Conservation (phyloP, 495 filamentous ascomycete genomes). For the Daldinia bambusicola region DNA sequence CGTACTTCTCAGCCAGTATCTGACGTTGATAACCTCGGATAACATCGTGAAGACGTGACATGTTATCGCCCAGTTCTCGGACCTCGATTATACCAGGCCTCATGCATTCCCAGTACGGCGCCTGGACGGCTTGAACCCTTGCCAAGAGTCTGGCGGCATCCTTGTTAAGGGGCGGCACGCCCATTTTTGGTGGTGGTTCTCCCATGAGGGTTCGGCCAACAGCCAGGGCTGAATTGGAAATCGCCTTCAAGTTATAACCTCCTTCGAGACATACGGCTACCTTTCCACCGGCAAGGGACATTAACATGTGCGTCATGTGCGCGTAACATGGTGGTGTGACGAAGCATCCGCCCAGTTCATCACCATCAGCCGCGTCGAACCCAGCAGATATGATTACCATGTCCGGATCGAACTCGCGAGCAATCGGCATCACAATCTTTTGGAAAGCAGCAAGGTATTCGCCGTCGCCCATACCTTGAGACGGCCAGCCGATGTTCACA, state of each 20-base stretch:
- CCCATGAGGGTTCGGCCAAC: slow-evolving; percentile 95
- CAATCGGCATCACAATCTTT: slow-evolving; percentile 96
- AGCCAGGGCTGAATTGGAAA: slow-evolving; percentile 88
- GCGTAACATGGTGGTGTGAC: slow-evolving; percentile 92
- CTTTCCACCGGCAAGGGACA: slow-evolving; percentile 92
- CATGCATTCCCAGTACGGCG: slow-evolving; percentile 71
- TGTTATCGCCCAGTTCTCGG: slow-evolving; percentile 50
- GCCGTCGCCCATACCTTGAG: slow-evolving; percentile 93
- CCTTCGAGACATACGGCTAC: slow-evolving; percentile 93
- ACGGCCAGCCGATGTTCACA: slow-evolving; percentile 94
- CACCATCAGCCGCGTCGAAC: slow-evolving; percentile 94
- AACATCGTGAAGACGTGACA: slow-evolving; percentile 67
- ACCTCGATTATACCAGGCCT: slow-evolving; percentile 60
- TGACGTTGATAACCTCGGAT: slow-evolving; percentile 78
- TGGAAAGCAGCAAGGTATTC: slow-evolving; percentile 98
- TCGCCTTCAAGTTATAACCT: slow-evolving; percentile 92
- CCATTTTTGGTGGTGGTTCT: slow-evolving; percentile 81
- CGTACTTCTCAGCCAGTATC: slow-evolving; percentile 72
- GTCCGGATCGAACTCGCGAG: slow-evolving; percentile 90
- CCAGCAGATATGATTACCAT: slow-evolving; percentile 95
- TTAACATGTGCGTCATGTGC: slow-evolving; percentile 99
- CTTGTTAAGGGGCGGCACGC: slow-evolving; percentile 59
- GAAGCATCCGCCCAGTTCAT: slow-evolving; percentile 90
- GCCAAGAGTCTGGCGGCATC: slow-evolving; percentile 61
- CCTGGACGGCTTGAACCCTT: slow-evolving; percentile 63